Conservation (phyloP, 1,139 yeast genomes). For the Scheffersomyces segobiensis region DNA sequence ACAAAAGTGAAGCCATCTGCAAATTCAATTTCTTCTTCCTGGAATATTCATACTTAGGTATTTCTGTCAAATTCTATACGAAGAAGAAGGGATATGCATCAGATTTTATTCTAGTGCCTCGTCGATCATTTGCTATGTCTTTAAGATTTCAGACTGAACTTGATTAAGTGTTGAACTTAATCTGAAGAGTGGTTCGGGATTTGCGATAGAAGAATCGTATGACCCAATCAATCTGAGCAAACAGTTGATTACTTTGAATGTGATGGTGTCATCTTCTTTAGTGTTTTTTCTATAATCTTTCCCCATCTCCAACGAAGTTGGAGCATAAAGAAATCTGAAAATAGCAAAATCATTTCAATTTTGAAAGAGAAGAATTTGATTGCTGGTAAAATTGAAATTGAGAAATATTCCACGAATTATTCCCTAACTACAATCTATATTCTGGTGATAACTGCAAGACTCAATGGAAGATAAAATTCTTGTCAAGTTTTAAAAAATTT, state of each 20-base stretch:
- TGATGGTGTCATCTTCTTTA: neutral
- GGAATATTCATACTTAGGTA: neutral
- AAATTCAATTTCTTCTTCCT: neutral
- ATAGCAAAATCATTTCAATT: neutral
- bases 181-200: neutral
- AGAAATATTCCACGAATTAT: neutral
- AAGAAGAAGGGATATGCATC: no score
- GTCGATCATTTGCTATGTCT: neutral
- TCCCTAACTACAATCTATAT: neutral
- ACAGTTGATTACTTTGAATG: neutral
- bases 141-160: neutral
- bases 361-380: no score
- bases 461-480: neutral
- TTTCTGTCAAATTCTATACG: neutral
- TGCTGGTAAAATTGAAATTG: neutral
- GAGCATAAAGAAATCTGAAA: no score
- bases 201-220: neutral
- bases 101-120: neutral
- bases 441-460: neutral
- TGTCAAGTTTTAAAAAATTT: neutral
- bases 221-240: neutral
- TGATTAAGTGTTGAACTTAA: neutral
- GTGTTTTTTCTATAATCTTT: neutral
- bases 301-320: neutral
- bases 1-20: neutral